These are phyloP conservation scores for Eudorina sp. DNA, from an alignment of 139 green algal species.

Conservation along the genomic window DNA sequence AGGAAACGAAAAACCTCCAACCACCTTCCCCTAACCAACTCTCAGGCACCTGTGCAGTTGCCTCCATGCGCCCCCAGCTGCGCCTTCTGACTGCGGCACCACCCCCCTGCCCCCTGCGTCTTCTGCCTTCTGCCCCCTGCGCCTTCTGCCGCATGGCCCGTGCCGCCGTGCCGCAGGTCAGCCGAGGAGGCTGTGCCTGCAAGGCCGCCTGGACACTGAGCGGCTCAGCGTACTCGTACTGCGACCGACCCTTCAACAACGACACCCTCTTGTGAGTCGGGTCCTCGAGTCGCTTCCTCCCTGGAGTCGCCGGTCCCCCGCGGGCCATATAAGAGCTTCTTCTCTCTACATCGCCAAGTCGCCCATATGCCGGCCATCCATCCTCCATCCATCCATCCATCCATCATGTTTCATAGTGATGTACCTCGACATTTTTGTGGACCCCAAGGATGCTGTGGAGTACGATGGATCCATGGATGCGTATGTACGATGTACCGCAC, in stretches of 20 bases:
- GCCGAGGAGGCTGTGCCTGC: slow-evolving; percentile 1
- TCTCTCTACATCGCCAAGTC: too few species aligned
- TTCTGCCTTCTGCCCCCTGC: background rate
- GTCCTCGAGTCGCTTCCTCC: background rate
- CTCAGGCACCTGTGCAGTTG: background rate
- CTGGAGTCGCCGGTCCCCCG: background rate
- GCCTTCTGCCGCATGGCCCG: too few species aligned
- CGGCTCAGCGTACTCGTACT: background rate
- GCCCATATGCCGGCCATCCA: too few species aligned
- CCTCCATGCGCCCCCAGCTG: background rate
- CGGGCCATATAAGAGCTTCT: too few species aligned
- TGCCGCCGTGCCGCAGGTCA: background rate
- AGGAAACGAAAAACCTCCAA: background rate
- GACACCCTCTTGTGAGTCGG: background rate
- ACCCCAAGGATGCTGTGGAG: too few species aligned
- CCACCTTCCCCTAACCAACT: too few species aligned
- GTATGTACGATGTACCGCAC: too few species aligned
- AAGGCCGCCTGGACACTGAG: slow-evolving; percentile 10
- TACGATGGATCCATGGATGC: too few species aligned
- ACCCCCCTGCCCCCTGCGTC: background rate
- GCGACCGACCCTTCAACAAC: background rate
- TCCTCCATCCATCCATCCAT: too few species aligned
- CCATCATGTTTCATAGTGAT: too few species aligned
- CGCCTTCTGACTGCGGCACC: background rate
- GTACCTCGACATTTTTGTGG: too few species aligned